Base-by-base conservation (phyloP, 805 yeast species). In the Ogataea ganodermae region DNA sequence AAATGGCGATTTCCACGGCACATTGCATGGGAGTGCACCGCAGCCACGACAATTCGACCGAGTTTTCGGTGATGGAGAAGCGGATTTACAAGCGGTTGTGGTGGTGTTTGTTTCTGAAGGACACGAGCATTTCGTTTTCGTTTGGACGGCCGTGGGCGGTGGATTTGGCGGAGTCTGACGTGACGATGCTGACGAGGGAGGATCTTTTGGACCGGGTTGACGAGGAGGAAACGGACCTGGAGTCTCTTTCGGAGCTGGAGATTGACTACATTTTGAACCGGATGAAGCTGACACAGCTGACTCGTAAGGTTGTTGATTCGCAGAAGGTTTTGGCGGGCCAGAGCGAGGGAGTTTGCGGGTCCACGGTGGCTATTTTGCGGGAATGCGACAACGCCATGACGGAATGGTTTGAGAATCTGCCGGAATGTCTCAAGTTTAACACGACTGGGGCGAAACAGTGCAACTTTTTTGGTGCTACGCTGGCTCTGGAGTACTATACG, bases 11-110 rank as follows among this genome's bases (percentile, higher is more conserved):
- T 27, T 76, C 83, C 9, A 70, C 83, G 42, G 91, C 91, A 2
- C 90, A 85, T 60, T 86, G 87, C 10, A 76, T 81, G 58, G 96
- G 96, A 1, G 70, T 88, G 55, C 94, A 88, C 62, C 72, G 88
- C 52, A 79, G 58, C 39, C 55, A 50, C 14, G 52, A 48, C 28
- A 22, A 39, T 2, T 35, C 46, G 14, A 24, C 42, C 10, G 48
- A 47, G 1, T 20, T 59, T 9, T 47, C 59, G 2, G 27, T 30
- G 1, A 22, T 44, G 41, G 59, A 56, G 12, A 63, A 56, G 42
- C 78, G 78, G 50, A 61, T 81, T 32, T 81, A 84, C 75, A 75
- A 84, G 54, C 70, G 90, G 35, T 72, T 85, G 12, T 87, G 91
- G 90, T 86, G 95, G 95, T 71, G 81, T 49, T 64, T 86, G 23